These are phyloP conservation scores for Penicillium soppii DNA, from an alignment of 495 filamentous ascomycete genomes.

Conservation along the genomic window DNA sequence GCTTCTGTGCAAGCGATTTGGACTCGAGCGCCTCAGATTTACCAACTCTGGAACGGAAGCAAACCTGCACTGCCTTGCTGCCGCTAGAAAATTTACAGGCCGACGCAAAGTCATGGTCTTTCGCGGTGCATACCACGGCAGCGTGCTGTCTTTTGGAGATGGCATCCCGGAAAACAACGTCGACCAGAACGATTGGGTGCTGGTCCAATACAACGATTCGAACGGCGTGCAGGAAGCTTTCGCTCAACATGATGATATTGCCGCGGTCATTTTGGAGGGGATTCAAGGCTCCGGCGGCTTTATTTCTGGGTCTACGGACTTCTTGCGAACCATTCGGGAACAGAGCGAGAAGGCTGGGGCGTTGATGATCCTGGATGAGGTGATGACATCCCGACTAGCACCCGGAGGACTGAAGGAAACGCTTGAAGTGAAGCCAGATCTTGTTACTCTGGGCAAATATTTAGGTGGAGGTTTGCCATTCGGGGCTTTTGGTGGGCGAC, in stretches of 20 bases:
- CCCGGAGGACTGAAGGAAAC: slow-evolving; percentile 7
- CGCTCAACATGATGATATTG: slow-evolving; percentile 29
- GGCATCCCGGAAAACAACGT: slow-evolving; percentile 16
- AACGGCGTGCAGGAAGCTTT: slow-evolving; percentile 15
- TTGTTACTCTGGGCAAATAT: slow-evolving; percentile 57
- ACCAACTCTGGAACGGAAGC: slow-evolving; percentile 55
- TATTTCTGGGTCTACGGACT: slow-evolving; percentile 40
- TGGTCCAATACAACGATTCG: slow-evolving; percentile 36
- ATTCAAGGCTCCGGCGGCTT: slow-evolving; percentile 54
- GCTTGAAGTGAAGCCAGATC: slow-evolving; percentile 46
- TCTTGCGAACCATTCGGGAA: slow-evolving; percentile 29
- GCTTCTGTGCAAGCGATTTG: slow-evolving; percentile 41
- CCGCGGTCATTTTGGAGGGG: slow-evolving; percentile 56
- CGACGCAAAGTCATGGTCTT: slow-evolving; percentile 44
- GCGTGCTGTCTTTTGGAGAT: slow-evolving; percentile 12
- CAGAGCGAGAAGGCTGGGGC: neutral
- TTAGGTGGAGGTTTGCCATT: slow-evolving; percentile 58
- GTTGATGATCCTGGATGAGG: slow-evolving; percentile 9
- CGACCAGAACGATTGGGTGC: slow-evolving; percentile 27
- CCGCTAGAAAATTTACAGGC: slow-evolving; percentile 38
- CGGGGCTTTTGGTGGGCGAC: slow-evolving; percentile 56
- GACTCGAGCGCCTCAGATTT: slow-evolving; percentile 44
- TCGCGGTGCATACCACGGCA: slow-evolving; percentile 51
- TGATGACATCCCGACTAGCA: slow-evolving; percentile 8
- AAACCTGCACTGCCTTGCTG: slow-evolving; percentile 46